Conservation (phyloP, 1,284 basidiomycete species). For the Agaricales sp. region DNA sequence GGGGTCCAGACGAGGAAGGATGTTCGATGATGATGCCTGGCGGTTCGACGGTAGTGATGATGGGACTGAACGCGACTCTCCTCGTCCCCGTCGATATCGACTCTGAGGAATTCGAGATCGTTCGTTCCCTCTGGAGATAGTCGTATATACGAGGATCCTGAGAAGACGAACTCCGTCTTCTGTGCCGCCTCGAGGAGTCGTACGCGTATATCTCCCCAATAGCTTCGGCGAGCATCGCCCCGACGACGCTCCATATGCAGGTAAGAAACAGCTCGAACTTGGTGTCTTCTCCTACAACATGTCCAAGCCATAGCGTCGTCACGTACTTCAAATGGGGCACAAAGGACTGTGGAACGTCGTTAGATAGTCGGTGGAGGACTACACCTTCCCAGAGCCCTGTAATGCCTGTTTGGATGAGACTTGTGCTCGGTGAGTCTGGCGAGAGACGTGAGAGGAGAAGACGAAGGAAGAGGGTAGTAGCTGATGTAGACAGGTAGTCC, state of each 20-base stretch:
- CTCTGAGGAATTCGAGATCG: not conserved
- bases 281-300: not conserved
- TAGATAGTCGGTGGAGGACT: not conserved
- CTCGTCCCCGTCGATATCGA: too few relatives aligned
- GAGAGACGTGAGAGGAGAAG: not conserved
- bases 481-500: not conserved
- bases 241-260: not conserved
- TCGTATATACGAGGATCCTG: too few relatives aligned
- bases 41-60: not conserved
- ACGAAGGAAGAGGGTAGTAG: not conserved
- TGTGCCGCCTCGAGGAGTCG: not conserved
- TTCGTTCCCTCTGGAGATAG: not conserved
- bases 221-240: not conserved
- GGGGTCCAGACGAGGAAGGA: not conserved
- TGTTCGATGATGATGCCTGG: not conserved
- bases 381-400: constrained; percentile 1
- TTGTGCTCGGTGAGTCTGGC: not conserved
- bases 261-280: not conserved
- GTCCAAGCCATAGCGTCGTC: not conserved
- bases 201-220: not conserved
- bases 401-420: not conserved
- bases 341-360: not conserved
- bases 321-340: not conserved
- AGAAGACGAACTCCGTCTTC: not conserved
- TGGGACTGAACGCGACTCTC: constrained; percentile 1